These are phyloP conservation scores for Dianthus caryophyllus DNA, from an alignment of 148 eudicot species.

Conservation along the genomic window DNA sequence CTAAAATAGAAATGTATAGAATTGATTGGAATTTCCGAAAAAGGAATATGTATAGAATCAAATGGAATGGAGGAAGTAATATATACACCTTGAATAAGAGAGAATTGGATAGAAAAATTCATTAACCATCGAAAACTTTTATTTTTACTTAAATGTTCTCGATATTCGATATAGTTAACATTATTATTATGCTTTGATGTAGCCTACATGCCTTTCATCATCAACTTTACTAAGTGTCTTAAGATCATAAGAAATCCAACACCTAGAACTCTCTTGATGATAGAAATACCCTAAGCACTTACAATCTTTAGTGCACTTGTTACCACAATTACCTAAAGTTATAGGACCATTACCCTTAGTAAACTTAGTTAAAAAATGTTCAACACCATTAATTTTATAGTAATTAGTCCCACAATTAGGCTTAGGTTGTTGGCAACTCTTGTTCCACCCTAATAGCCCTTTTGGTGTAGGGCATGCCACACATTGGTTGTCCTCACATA, in stretches of 20 bases:
- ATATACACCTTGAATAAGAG: too few species aligned
- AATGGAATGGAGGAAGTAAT: too few species aligned
- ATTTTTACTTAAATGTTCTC: too few species aligned
- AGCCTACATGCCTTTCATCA: conserved; percentile 18
- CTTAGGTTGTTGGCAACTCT: conserved; percentile 36
- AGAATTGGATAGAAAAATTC: too few species aligned
- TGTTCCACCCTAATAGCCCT: conserved; percentile 56
- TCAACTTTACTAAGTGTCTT: conserved; percentile 40
- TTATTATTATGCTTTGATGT: conserved; percentile 16
- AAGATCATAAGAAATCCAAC: conserved; percentile 61
- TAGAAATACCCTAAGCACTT: conserved; percentile 64
- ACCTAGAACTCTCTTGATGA: conserved; percentile 42
- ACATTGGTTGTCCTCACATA: conserved; percentile 56
- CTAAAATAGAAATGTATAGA: too few species aligned
- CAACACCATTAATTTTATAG: conserved; percentile 51
- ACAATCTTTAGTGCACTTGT: conserved; percentile 53
- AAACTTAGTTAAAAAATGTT: conserved; percentile 44
- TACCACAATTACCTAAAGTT: conserved; percentile 30
- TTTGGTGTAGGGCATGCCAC: conserved; percentile 55
- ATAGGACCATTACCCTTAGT: conserved; percentile 45
- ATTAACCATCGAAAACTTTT: too few species aligned
- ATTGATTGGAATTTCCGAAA: too few species aligned
- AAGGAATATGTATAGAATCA: too few species aligned
- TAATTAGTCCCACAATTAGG: conserved; percentile 28
- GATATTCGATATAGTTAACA: neutral